phyloP scores from a whole-genome alignment of 2,329 filamentous ascomycete genomes.

The Apiospora phragmitis region DNA sequence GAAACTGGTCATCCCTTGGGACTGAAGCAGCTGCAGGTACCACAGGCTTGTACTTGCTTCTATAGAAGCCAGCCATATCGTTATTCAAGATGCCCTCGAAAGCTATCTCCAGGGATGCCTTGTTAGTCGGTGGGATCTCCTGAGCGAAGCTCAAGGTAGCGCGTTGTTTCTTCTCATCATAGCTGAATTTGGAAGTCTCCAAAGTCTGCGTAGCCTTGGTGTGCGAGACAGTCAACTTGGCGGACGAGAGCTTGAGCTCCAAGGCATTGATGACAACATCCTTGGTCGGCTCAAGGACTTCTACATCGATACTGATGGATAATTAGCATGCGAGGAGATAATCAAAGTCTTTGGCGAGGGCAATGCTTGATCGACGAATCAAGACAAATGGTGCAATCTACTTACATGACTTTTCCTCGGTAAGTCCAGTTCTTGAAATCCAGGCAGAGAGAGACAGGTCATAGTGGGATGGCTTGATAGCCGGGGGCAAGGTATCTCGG shows the following conservation, averaged over 20 bases:
- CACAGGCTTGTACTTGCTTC: slow-evolving; percentile 87
- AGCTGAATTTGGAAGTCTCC: slow-evolving; percentile 68
- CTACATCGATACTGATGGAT: slow-evolving; percentile 65
- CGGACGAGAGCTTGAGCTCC: slow-evolving; percentile 73
- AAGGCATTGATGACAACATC: slow-evolving; percentile 83
- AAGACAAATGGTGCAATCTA: slow-evolving; percentile 6
- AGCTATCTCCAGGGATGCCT: slow-evolving; percentile 66
- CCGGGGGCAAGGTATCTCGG: slow-evolving; percentile 61
- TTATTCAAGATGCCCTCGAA: slow-evolving; percentile 86
- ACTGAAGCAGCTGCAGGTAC: slow-evolving; percentile 73
- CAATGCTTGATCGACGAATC: neutral
- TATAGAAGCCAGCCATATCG: slow-evolving; percentile 90
- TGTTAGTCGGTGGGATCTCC: slow-evolving; percentile 66
- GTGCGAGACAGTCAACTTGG: slow-evolving; percentile 60
- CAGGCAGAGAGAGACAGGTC: slow-evolving; percentile 78
- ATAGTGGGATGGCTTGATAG: slow-evolving; percentile 84
- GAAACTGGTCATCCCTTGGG: slow-evolving; percentile 67
- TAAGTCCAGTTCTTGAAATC: slow-evolving; percentile 76
- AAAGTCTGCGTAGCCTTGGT: slow-evolving; percentile 57
- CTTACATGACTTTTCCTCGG: slow-evolving; percentile 72
- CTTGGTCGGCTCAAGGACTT: slow-evolving; percentile 70
- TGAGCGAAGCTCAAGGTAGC: slow-evolving; percentile 75
- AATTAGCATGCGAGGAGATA: neutral
- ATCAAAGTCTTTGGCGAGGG: neutral
- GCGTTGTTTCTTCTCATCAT: slow-evolving; percentile 83